phyloP scores from a whole-genome alignment of 179 eudicot species.

The Beta corolliflora region DNA sequence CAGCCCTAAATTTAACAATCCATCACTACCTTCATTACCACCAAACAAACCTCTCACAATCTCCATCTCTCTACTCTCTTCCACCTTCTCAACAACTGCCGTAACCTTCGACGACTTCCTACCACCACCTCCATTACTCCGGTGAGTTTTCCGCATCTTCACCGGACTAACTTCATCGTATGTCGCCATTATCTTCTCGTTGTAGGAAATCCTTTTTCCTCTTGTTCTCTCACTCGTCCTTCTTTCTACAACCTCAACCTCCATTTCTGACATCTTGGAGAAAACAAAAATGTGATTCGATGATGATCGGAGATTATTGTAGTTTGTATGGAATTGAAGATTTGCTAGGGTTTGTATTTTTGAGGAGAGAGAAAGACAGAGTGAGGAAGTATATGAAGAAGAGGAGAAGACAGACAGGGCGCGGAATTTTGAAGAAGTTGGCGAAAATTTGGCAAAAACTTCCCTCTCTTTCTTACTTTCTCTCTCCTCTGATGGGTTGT shows the following conservation, averaged over 20 bases:
- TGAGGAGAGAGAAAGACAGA: neutral
- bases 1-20: constrained; percentile 29
- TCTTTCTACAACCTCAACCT: constrained; percentile 19
- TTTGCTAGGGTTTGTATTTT: neutral
- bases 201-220: constrained; percentile 24
- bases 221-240: constrained; percentile 31
- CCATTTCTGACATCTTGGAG: neutral
- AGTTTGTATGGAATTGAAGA: too few species aligned
- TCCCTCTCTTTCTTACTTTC: neutral
- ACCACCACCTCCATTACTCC: neutral
- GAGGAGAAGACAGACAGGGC: constrained; percentile 5
- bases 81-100: neutral
- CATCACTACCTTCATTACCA: constrained; percentile 17
- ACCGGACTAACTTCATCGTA: neutral
- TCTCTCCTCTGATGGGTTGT: too few species aligned
- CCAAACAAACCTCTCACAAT: constrained; percentile 14
- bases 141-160: constrained; percentile 3
- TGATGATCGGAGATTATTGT: too few species aligned
- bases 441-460: constrained; percentile 8
- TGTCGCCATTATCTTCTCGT: constrained; percentile 15
- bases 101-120: neutral
- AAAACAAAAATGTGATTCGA: neutral
- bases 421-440: constrained; percentile 21
- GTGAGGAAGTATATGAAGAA: neutral
- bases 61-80: constrained; percentile 17